These are phyloP conservation scores for Paraphaeosphaeria minitans DNA, from an alignment of 2,329 filamentous ascomycete species.

Conservation along the genomic window DNA sequence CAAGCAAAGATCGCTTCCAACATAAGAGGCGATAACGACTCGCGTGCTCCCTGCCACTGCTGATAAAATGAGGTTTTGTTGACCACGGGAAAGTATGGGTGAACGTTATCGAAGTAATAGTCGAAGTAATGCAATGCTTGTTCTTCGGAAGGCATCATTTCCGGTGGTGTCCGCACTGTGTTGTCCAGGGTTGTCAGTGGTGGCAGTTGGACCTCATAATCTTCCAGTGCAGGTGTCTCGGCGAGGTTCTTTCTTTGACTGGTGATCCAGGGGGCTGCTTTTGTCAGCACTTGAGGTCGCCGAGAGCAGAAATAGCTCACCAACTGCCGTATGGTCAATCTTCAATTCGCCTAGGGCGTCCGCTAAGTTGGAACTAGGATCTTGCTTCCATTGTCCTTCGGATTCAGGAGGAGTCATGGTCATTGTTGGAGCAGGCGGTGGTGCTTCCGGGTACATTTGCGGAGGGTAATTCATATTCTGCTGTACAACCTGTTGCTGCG, in stretches of 20 bases:
- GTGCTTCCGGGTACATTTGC: slow-evolving; percentile 40
- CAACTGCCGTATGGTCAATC: slow-evolving; percentile 84
- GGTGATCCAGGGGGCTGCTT: slow-evolving; percentile 80
- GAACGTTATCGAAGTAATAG: slow-evolving; percentile 87
- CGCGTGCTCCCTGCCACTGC: slow-evolving; percentile 83
- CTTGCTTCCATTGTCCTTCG: slow-evolving; percentile 48
- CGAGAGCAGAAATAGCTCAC: slow-evolving; percentile 56
- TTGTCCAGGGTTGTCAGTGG: slow-evolving; percentile 71
- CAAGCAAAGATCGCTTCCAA: slow-evolving; percentile 92
- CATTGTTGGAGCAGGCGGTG: slow-evolving; percentile 29
- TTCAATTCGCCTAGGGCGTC: slow-evolving; percentile 85
- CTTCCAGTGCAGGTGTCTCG: slow-evolving; percentile 69
- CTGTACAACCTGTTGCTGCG: slow-evolving; percentile 37
- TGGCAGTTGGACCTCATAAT: slow-evolving; percentile 73
- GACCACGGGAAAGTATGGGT: slow-evolving; percentile 89
- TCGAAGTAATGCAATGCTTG: slow-evolving; percentile 84
- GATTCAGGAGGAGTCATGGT: slow-evolving; percentile 55
- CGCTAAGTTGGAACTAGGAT: slow-evolving; percentile 67
- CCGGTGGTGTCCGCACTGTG: slow-evolving; percentile 85
- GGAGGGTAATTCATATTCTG: slow-evolving; percentile 43
- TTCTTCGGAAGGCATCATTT: slow-evolving; percentile 89
- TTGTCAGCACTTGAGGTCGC: slow-evolving; percentile 23
- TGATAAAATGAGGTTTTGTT: slow-evolving; percentile 83
- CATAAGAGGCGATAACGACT: slow-evolving; percentile 86
- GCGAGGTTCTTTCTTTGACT: slow-evolving; percentile 62